Percentiles rank a stretch among this genome's conserved stretches.
Conservation (phyloP, 139 green algal species). For the Chlamydomonas asymmetrica region DNA sequence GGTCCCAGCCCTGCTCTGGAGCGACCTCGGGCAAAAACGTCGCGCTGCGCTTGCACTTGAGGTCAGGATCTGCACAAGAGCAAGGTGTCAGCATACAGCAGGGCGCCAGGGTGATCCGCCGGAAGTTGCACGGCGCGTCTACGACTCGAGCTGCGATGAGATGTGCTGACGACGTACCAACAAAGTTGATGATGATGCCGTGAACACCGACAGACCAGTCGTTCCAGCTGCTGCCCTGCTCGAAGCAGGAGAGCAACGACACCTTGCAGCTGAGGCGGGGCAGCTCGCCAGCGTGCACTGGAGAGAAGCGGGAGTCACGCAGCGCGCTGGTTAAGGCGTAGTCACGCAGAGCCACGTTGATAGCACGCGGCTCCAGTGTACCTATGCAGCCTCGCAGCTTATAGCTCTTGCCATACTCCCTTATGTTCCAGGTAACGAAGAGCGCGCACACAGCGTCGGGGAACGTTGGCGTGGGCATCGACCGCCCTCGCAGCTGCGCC, state of each 20-base stretch:
- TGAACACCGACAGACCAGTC: constrained; percentile 45
- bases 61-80: constrained; percentile 53
- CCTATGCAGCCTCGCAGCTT: constrained; percentile 81
- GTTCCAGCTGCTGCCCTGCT: constrained; percentile 21
- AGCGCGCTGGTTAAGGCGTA: constrained; percentile 76
- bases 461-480: constrained; percentile 35
- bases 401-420: not conserved
- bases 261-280: constrained; percentile 69
- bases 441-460: constrained; percentile 53
- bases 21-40: constrained; percentile 82
- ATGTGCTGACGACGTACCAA: too few species aligned
- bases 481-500: constrained; percentile 28
- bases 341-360: constrained; percentile 63
- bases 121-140: too few species aligned
- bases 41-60: constrained; percentile 44
- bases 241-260: constrained; percentile 70
- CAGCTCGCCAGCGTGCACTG: constrained; percentile 47
- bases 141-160: too few species aligned
- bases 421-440: constrained; percentile 82
- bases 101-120: too few species aligned
- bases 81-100: too few species aligned
- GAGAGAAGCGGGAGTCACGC: constrained; percentile 63
- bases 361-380: constrained; percentile 59
- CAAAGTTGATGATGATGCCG: constrained; percentile 72
- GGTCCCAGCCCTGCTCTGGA: constrained; percentile 60